Base-by-base conservation (phyloP, 2,329 filamentous ascomycete species). In the Trichocomaceae sp. region DNA sequence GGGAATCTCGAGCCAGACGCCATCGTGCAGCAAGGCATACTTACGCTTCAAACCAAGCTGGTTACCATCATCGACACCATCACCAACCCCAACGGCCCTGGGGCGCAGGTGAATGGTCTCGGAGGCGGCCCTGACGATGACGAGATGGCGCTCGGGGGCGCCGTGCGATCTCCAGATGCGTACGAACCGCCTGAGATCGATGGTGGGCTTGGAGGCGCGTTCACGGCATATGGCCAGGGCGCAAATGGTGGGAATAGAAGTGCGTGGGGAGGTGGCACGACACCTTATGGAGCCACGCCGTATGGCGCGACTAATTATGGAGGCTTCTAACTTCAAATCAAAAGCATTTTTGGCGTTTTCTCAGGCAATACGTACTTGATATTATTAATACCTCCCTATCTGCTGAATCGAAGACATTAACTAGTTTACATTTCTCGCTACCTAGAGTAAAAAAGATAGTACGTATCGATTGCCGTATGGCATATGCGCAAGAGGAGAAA, bases 1-100 rank as follows among this genome's bases (percentile, higher is more conserved):
- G 93, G 93, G 35, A 88, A 85, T 63, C 83, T 97, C 58, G 88
- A 93, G 29, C 92, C 93, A 0, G 92, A 99, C 66, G 81, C 84
- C 59, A 93, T 97, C 63, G 84, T 99, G 50, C 85, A 91, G 64
- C 84, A 90, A 64, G 91, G 90, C 33, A 95, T 99, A 70, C 84
- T 87, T 60, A 86, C 90, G 26, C 77, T 99, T 54, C 93, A 97
- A 70, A 83, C 87, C 62, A 99, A 99, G 75, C 82, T 99, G 35
- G 93, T 91, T 2, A 80, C 79, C 3, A 82, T 96, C 39, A 86
- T 96, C 58, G 78, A 82, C 57, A 81, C 83, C 31, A 72, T 86
- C 61, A 78, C 80, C 52, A 81, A 74, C 59, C 67, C 61, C 53
- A 77, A 77, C 61, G 56, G 77, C 77, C 50, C 55, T 3, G 72